phyloP scores from a whole-genome alignment of 2,329 filamentous ascomycete genomes.

The Phaeosphaeriaceae sp. region DNA sequence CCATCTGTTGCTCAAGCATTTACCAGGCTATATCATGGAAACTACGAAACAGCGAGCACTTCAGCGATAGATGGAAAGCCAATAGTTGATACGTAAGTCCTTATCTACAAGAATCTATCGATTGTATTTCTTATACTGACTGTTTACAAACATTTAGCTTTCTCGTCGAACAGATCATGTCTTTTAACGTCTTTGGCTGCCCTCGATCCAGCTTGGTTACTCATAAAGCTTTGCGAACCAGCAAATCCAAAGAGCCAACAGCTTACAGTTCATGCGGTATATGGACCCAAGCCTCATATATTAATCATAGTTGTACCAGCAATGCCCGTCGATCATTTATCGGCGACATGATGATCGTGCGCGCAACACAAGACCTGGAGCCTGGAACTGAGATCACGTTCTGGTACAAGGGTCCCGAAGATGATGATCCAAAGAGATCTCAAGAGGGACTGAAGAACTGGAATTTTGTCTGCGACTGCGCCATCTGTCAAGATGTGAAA shows the following conservation, averaged over 20 bases:
- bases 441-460: slow-evolving; percentile 14
- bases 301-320: slow-evolving; percentile 53
- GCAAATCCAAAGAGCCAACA: not conserved
- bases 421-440: not conserved
- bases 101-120: too few relatives aligned
- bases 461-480: slow-evolving; percentile 26
- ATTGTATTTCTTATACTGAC: too few relatives aligned
- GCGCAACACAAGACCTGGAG: slow-evolving; percentile 45
- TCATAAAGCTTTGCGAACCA: slow-evolving; percentile 11
- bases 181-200: slow-evolving; percentile 55
- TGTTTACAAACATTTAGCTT: slow-evolving; percentile 50
- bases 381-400: slow-evolving; percentile 23
- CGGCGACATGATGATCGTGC: slow-evolving; percentile 49
- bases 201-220: slow-evolving; percentile 18
- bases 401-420: slow-evolving; percentile 9
- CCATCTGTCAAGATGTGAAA: slow-evolving; percentile 19
- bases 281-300: slow-evolving; percentile 50
- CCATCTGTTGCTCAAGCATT: slow-evolving; percentile 45
- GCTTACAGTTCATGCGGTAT: slow-evolving; percentile 38
- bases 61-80: slow-evolving; percentile 44
- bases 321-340: slow-evolving; percentile 48
- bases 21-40: slow-evolving; percentile 44
- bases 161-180: slow-evolving; percentile 52
- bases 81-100: slow-evolving; percentile 52
- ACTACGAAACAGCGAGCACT: slow-evolving; percentile 44